These are phyloP conservation scores for Pisolithus albus DNA, from an alignment of 768 basidiomycete species.

Conservation along the genomic window DNA sequence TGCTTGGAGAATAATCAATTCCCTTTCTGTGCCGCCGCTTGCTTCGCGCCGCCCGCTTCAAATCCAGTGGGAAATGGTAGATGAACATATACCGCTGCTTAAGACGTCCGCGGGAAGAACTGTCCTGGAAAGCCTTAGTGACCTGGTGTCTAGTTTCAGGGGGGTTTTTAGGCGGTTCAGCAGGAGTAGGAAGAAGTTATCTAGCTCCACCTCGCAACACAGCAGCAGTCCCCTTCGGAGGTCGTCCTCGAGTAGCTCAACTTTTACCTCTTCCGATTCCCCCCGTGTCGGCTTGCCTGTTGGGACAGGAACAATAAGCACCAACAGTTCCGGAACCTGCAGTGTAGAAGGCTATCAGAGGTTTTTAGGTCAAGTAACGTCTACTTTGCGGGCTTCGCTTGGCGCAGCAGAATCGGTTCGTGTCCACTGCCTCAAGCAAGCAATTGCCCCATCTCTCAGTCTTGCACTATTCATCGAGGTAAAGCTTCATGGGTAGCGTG, in stretches of 20 bases:
- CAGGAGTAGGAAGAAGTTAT: neutral
- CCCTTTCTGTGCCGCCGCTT: neutral
- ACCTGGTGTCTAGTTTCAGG: neutral
- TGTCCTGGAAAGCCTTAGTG: neutral
- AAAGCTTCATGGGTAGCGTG: neutral
- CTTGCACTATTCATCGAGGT: neutral
- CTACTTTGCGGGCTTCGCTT: neutral
- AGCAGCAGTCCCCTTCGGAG: neutral
- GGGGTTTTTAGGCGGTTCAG: neutral
- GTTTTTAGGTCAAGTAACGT: neutral
- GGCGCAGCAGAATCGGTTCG: neutral
- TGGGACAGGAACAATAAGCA: neutral
- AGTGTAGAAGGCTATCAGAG: neutral
- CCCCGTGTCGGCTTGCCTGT: neutral
- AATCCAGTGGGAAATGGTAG: neutral
- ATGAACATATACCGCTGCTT: neutral
- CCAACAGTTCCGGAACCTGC: neutral
- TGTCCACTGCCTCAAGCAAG: neutral
- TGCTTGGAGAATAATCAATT: conserved; percentile 25
- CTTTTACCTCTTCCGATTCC: neutral
- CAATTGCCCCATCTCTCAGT: neutral
- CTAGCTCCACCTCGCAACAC: neutral
- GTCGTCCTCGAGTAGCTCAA: neutral
- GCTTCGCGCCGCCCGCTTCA: neutral
- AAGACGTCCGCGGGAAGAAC: neutral